Evolutionary conservation across 805 yeast genomes (phyloP).

Genomic region (Torulaspora maleeae): DNA sequence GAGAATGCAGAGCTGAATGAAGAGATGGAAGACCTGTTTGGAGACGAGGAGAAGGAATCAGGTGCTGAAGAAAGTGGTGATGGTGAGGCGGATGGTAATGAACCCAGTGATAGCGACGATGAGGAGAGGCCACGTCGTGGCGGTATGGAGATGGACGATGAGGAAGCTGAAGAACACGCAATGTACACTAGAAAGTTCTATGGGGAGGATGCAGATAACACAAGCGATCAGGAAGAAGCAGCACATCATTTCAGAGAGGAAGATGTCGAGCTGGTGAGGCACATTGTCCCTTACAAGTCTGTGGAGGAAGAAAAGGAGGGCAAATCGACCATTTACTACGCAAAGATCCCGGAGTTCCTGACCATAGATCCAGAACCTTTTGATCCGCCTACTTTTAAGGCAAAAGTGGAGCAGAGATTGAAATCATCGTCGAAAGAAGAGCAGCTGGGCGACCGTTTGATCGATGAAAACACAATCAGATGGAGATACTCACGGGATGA

Average conservation of each 20-base stretch:
- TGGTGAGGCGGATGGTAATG: conserved; percentile 22
- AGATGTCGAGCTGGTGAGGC: conserved; percentile 39
- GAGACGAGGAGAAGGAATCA: conserved; percentile 29
- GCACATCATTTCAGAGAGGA: conserved; percentile 37
- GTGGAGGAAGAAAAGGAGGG: conserved; percentile 37
- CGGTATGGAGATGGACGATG: conserved; percentile 30
- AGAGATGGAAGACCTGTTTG: conserved; percentile 43
- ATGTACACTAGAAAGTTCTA: conserved; percentile 36
- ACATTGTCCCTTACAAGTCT: conserved; percentile 45
- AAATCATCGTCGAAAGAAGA: conserved; percentile 39
- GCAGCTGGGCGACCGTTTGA: conserved; percentile 56
- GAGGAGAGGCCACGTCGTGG: conserved; percentile 19
- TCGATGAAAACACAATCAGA: conserved; percentile 80
- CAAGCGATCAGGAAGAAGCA: conserved; percentile 32
- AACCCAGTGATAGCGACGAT: conserved; percentile 21
- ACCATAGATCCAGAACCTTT: conserved; percentile 83
- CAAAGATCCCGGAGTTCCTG: conserved; percentile 78
- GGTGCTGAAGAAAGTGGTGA: conserved; percentile 7
- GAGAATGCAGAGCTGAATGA: conserved; percentile 32
- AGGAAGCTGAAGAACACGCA: conserved; percentile 36
- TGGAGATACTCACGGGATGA: conserved; percentile 86
- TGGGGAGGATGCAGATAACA: conserved; percentile 31
- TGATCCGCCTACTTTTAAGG: conserved; percentile 65
- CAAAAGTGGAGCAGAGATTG: conserved; percentile 41
- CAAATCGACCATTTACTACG: conserved; percentile 39